Conservation (phyloP, 116 monocot genomes). For the Trichopus zeylanicus region DNA sequence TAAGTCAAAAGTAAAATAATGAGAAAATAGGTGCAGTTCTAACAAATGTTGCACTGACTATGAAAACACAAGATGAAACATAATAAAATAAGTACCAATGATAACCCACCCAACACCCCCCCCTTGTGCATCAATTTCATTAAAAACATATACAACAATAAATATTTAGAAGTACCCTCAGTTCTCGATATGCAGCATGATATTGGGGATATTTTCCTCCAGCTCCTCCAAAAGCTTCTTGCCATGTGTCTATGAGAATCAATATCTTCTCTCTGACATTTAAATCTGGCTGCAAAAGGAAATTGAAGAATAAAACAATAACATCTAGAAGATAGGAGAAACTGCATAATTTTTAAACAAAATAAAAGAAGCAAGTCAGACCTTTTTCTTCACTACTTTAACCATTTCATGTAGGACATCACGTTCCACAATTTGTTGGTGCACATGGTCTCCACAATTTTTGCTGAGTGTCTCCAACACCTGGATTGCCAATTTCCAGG, state of each 20-base stretch:
- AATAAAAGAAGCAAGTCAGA: constrained; percentile 6
- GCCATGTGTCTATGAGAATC: constrained; percentile 87
- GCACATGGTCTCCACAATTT: constrained; percentile 83
- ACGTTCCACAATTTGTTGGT: constrained; percentile 70
- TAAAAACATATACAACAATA: no score
- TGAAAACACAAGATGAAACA: no score
- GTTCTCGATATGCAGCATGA: constrained; percentile 77
- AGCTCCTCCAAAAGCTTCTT: constrained; percentile 91
- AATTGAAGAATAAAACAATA: background rate
- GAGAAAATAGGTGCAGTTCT: no score
- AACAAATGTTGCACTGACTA: no score
- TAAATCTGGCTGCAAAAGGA: constrained; percentile 68
- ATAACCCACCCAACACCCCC: no score
- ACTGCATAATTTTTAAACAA: background rate
- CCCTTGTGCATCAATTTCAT: no score
- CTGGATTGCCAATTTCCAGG: constrained; percentile 20
- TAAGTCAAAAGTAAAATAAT: no score
- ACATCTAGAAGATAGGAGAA: no score
- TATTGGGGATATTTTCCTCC: constrained; percentile 83
- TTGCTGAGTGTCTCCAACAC: constrained; percentile 93
- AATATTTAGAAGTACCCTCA: constrained; percentile 55
- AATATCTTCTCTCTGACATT: constrained; percentile 93
- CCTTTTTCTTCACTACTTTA: constrained; percentile 93
- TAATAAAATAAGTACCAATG: no score
- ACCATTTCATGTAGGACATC: constrained; percentile 95